A percentile compares a stretch with the other conserved stretches of the same genome.
phyloP scores from a whole-genome alignment of 1,284 basidiomycete species.

The Schizophyllum amplum region DNA sequence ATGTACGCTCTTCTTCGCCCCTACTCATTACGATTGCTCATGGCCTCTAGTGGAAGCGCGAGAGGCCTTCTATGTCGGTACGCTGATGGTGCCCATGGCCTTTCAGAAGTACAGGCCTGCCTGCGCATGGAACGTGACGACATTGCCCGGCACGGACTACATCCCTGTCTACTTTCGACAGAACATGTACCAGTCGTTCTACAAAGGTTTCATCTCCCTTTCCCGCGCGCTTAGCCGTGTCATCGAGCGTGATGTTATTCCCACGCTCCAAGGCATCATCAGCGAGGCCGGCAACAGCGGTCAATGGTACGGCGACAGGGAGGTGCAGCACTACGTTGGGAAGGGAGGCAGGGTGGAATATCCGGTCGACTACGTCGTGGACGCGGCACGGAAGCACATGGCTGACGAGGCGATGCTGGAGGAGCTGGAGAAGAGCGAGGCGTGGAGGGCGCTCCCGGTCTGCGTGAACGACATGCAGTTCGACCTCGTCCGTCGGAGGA shows the following conservation, averaged over 20 bases:
- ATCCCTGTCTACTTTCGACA: slow-evolving; percentile 11
- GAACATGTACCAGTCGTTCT: slow-evolving; percentile 13
- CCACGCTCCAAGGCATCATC: neutral
- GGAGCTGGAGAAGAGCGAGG: slow-evolving; percentile 4
- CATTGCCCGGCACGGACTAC: neutral
- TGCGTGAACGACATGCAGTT: slow-evolving; percentile 15
- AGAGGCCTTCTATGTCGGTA: too few species aligned
- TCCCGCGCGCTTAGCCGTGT: slow-evolving; percentile 4
- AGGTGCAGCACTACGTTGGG: slow-evolving; percentile 5
- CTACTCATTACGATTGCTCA: neutral
- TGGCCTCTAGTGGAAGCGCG: too few species aligned
- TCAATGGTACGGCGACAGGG: neutral
- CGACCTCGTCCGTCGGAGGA: slow-evolving; percentile 12
- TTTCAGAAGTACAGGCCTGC: too few species aligned
- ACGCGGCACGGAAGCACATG: slow-evolving; percentile 7
- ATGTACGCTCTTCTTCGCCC: slow-evolving; percentile 10
- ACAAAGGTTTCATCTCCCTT: slow-evolving; percentile 14
- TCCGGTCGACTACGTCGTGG: slow-evolving; percentile 13
- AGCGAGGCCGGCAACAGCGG: neutral
- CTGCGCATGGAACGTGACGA: too few species aligned
- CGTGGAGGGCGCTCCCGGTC: slow-evolving; percentile 3
- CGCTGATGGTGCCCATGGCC: too few species aligned
- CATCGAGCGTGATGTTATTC: neutral
- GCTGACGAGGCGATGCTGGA: slow-evolving; percentile 14
- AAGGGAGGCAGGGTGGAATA: slow-evolving; percentile 15